phyloP scores from a whole-genome alignment of 768 basidiomycete genomes.

The Kwoniella pini region DNA sequence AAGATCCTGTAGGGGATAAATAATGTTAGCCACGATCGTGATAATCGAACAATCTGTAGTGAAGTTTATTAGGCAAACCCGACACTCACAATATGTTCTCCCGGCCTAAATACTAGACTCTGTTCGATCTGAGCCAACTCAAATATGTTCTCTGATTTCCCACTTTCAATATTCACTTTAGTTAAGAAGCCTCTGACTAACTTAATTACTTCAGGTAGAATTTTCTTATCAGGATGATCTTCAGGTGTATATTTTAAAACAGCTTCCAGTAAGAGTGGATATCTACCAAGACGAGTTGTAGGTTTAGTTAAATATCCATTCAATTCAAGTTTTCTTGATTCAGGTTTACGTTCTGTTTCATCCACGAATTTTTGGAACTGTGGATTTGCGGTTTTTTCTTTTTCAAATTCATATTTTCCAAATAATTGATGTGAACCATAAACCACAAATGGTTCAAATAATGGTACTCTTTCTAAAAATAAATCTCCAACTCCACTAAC shows the following conservation, averaged over 20 bases:
- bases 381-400: slow-evolving; percentile 90
- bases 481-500: slow-evolving; percentile 92
- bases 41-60: no score
- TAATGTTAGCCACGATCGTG: slow-evolving; percentile 21
- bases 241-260: slow-evolving; percentile 89
- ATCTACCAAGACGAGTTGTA: slow-evolving; percentile 94
- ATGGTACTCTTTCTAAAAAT: slow-evolving; percentile 77
- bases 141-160: slow-evolving; percentile 94
- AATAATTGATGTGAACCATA: slow-evolving; percentile 97
- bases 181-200: slow-evolving; percentile 78
- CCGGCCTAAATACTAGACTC: slow-evolving; percentile 83
- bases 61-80: no score
- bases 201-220: slow-evolving; percentile 72
- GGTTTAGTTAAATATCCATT: slow-evolving; percentile 99
- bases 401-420: slow-evolving; percentile 99
- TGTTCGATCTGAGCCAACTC: slow-evolving; percentile 90
- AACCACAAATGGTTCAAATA: slow-evolving; percentile 87
- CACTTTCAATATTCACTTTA: slow-evolving; percentile 89
- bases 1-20: slow-evolving; percentile 64
- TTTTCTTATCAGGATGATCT: slow-evolving; percentile 79
- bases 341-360: slow-evolving; percentile 85
- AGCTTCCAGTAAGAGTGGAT: slow-evolving; percentile 88
- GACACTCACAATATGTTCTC: slow-evolving; percentile 78
- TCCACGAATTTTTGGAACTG: slow-evolving; percentile 95
- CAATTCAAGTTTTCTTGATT: slow-evolving; percentile 92